Base-by-base conservation (phyloP, 805 yeast genomes). In the Yarrowia deformans region DNA sequence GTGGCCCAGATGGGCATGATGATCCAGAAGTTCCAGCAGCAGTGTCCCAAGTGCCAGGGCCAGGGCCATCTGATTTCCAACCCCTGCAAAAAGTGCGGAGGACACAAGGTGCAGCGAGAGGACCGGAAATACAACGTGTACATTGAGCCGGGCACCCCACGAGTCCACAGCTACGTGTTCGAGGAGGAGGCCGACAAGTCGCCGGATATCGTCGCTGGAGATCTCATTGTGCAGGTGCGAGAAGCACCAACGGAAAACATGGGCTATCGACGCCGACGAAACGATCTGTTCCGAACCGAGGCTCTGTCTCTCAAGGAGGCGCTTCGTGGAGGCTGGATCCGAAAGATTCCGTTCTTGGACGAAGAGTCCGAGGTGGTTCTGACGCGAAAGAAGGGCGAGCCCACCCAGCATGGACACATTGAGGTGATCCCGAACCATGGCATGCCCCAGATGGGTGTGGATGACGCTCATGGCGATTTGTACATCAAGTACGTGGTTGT, bases 191-290 rank as follows among this genome's bases (percentile, higher is more conserved):
- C 94, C 7, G 96, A 94, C 76, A 90, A 88, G 75, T 84, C 84
- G 72, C 98, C 98, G 1, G 97, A 90, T 68, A 84, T 86, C 83
- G 84, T 83, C 6, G 86, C 97, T 3, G 99, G 99, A 19, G 91
- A 94, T 79, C 80, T 95, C 69, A 77, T 84, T 34, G 82, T 93
- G n/a, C 82, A 81, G 50, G 76, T 91, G 46, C 76, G 75, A 40
- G 98, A 94, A 79, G 81, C 83, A 48, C 69, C 73, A 1, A 77
- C 71, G 39, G 84, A 82, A 18, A 89, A 90, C 75, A 76, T 91
- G 84, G 99, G 99, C 8, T 95, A 88, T 79, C 84, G 97, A 78
- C 85, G 99, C 73, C 84, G 92, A 70, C 90, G 90, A 45, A 77
- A 83, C 71, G 82, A 90, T 74, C 79, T 95, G 72, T 93, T 88